These are phyloP conservation scores for Dissoconium aciculare DNA, from an alignment of 2,329 filamentous ascomycete genomes.

Conservation along the genomic window DNA sequence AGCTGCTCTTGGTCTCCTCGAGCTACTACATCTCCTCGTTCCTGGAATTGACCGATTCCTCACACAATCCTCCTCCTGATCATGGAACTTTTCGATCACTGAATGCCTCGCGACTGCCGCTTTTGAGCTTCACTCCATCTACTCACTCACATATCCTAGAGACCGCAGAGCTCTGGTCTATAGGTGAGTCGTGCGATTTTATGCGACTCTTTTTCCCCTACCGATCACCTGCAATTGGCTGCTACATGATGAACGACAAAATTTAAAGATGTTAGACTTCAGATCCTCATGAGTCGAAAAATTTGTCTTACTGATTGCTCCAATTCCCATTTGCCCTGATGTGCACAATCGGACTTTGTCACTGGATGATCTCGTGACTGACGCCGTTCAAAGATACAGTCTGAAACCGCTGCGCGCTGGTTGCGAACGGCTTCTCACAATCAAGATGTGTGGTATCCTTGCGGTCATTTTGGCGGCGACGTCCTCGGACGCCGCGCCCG, in stretches of 20 bases:
- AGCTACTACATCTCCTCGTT: too few relatives aligned
- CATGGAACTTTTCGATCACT: too few relatives aligned
- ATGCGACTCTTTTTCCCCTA: too few relatives aligned
- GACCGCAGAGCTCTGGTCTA: too few relatives aligned
- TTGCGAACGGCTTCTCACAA: not conserved
- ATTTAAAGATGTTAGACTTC: constrained; percentile 15
- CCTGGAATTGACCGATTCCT: too few relatives aligned
- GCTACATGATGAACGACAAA: not conserved
- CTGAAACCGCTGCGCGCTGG: not conserved
- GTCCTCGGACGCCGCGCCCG: constrained; percentile 24
- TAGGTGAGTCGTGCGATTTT: too few relatives aligned
- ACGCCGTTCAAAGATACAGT: constrained; percentile 4
- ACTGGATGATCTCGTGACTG: not conserved
- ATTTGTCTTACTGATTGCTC: constrained; percentile 7
- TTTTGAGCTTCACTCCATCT: too few relatives aligned
- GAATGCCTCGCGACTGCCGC: too few relatives aligned
- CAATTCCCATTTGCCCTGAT: constrained; percentile 1
- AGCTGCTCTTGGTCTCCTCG: too few relatives aligned
- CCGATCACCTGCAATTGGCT: too few relatives aligned
- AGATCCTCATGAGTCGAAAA: constrained; percentile 8
- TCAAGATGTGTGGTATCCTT: constrained; percentile 38
- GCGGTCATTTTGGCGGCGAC: constrained; percentile 33
- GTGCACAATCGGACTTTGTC: constrained; percentile 1
- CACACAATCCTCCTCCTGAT: too few relatives aligned
- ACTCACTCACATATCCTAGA: too few relatives aligned